Evolutionary conservation across 306 rosid genomes (phyloP), one percentile per base, ranked within the genome.

Genomic region (Senna tora): DNA sequence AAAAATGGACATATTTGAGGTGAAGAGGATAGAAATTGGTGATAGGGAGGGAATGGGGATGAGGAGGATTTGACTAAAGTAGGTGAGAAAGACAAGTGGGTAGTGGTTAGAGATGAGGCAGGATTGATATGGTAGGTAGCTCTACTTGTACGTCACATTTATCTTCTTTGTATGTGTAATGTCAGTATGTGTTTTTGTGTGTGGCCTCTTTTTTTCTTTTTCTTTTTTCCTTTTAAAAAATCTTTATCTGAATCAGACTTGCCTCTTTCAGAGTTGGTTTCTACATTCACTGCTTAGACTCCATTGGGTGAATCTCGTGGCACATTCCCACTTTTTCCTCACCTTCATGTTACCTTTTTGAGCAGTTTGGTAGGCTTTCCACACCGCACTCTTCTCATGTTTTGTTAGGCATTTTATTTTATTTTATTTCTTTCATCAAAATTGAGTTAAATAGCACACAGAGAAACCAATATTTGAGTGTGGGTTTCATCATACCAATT

Each of bases 21-120:
- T n/a, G n/a, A 36, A 55, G 22, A 66, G 68, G 10, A 22, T 4
- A 13, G 42, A 13, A 5, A 36, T 36, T 36, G 8, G 5, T 36
- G 6, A 36, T 4, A 36, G 39, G 6, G 72, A 51, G 43, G 74
- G 16, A 36, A 13, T n/a, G 73, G 49, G 21, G 2, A 14, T 9
- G 14, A 13, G 64, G 32, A 68, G 84, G 78, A 80, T 62, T 75
- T 84, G 88, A 81, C 82, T 75, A 71, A 75, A 45, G 25, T 65
- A 0, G 55, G 83, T 84, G 73, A 74, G 79, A 70, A 60, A 70
- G 86, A 74, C 77, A 73, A 82, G 83, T 79, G 76, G 88, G 77
- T 83, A 73, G 83, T 81, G 76, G 88, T 75, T 79, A 77, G 81
- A 57, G 72, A 75, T 74, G 34, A 69, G 81, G 69, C 74, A 16